These are phyloP conservation scores for Brasilioporus rufonigricans DNA, from an alignment of 768 basidiomycete species.

Conservation along the genomic window DNA sequence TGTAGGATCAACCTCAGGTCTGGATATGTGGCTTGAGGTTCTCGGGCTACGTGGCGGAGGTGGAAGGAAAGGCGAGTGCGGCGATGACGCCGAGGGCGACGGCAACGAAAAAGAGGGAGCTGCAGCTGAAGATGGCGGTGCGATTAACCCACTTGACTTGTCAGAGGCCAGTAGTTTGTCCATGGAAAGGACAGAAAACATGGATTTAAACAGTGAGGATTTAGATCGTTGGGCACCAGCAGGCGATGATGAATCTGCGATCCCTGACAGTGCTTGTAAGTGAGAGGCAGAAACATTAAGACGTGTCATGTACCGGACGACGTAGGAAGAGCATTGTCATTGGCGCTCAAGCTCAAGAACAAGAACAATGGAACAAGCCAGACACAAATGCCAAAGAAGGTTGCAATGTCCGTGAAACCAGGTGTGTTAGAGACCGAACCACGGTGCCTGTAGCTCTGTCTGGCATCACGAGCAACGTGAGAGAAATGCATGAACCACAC, in stretches of 20 bases:
- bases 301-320: slow-evolving; percentile 44
- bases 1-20: slow-evolving; percentile 34
- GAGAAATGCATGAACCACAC: slow-evolving; percentile 97
- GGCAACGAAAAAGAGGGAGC: slow-evolving; percentile 20
- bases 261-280: slow-evolving; percentile 8
- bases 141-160: slow-evolving; percentile 67
- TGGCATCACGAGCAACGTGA: slow-evolving; percentile 59
- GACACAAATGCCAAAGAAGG: slow-evolving; percentile 83
- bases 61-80: slow-evolving; percentile 21
- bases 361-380: slow-evolving; percentile 91
- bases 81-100: slow-evolving; percentile 28
- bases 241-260: slow-evolving; percentile 19
- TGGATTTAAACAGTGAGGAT: slow-evolving; percentile 66
- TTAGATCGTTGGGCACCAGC: slow-evolving; percentile 42
- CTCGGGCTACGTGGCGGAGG: slow-evolving; percentile 28
- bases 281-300: background rate
- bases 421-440: slow-evolving; percentile 33
- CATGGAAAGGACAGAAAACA: slow-evolving; percentile 45
- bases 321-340: slow-evolving; percentile 90
- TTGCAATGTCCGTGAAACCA: slow-evolving; percentile 72
- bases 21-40: slow-evolving; percentile 19
- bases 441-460: slow-evolving; percentile 49
- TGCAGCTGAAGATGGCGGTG: slow-evolving; percentile 45
- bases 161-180: slow-evolving; percentile 45
- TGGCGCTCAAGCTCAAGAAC: slow-evolving; percentile 94